phyloP scores from a whole-genome alignment of 352 stramenopile genomes.

The Phytophthora sp. region DNA sequence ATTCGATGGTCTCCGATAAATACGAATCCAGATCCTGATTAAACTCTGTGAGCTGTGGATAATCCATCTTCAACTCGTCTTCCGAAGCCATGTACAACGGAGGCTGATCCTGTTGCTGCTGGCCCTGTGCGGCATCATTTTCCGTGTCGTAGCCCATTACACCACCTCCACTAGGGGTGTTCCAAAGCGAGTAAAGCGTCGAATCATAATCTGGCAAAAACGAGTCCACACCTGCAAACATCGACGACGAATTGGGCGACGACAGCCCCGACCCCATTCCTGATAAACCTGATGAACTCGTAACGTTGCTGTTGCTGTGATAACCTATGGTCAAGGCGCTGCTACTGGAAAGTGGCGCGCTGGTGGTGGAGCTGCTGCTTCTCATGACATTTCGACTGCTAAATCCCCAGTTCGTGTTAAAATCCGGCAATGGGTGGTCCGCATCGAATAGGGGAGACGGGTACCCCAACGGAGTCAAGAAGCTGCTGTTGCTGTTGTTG shows the following conservation, averaged over 20 bases:
- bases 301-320: slow-evolving; percentile 15
- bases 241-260: slow-evolving; percentile 45
- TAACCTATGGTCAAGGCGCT: neutral
- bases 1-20: slow-evolving; percentile 66
- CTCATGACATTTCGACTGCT: slow-evolving; percentile 13
- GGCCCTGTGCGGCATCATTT: slow-evolving; percentile 26
- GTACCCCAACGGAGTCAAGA: slow-evolving; percentile 32
- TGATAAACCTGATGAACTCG: slow-evolving; percentile 22
- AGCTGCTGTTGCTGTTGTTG: slow-evolving; percentile 26
- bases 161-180: slow-evolving; percentile 37
- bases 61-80: slow-evolving; percentile 81
- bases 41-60: slow-evolving; percentile 66
- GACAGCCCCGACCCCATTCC: slow-evolving; percentile 38
- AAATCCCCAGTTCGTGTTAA: slow-evolving; percentile 47
- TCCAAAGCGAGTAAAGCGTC: slow-evolving; percentile 77
- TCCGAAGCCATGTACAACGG: slow-evolving; percentile 49
- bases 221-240: slow-evolving; percentile 59
- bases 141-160: slow-evolving; percentile 65
- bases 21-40: slow-evolving; percentile 81
- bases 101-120: slow-evolving; percentile 26
- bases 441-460: slow-evolving; percentile 41
- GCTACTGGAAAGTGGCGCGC: slow-evolving; percentile 3
- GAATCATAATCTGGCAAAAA: slow-evolving; percentile 77
- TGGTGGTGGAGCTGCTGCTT: slow-evolving; percentile 11
- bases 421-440: slow-evolving; percentile 56